These are phyloP conservation scores for Populus simonii DNA, from an alignment of 345 rosid genomes.

Conservation along the genomic window DNA sequence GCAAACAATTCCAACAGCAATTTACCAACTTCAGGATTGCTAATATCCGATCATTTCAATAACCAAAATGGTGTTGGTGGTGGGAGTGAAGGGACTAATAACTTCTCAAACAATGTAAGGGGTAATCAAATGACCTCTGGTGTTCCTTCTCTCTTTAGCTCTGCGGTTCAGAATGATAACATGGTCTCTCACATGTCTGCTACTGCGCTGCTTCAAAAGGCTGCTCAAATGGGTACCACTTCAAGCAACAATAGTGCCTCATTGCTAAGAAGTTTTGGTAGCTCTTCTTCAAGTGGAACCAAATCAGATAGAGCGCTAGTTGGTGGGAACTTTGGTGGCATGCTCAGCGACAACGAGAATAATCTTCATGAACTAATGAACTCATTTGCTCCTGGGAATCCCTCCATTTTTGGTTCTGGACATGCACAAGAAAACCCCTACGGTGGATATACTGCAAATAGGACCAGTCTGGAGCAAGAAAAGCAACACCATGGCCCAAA, in stretches of 20 bases:
- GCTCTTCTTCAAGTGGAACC: slow-evolving; percentile 38
- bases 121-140: slow-evolving; percentile 43
- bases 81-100: slow-evolving; percentile 30
- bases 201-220: slow-evolving; percentile 77
- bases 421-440: slow-evolving; percentile 25
- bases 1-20: slow-evolving; percentile 29
- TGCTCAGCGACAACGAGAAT: slow-evolving; percentile 50
- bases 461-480: slow-evolving; percentile 4
- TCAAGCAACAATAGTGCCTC: slow-evolving; percentile 48
- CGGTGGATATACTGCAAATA: slow-evolving; percentile 10
- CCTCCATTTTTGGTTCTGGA: slow-evolving; percentile 35
- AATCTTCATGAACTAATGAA: slow-evolving; percentile 60
- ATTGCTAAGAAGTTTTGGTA: slow-evolving; percentile 49
- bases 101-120: slow-evolving; percentile 44
- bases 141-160: slow-evolving; percentile 47
- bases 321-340: slow-evolving; percentile 25
- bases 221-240: slow-evolving; percentile 74
- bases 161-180: slow-evolving; percentile 46
- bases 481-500: slow-evolving; percentile 4
- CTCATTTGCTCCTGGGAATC: slow-evolving; percentile 44
- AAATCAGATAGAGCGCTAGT: slow-evolving; percentile 11
- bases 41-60: slow-evolving; percentile 41
- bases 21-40: slow-evolving; percentile 32
- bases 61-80: slow-evolving; percentile 30
- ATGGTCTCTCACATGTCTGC: slow-evolving; percentile 62